Evolutionary conservation across 2,329 filamentous ascomycete species (phyloP), one percentile per base, ranked within the genome.

Genomic region (Monilinia laxa): DNA sequence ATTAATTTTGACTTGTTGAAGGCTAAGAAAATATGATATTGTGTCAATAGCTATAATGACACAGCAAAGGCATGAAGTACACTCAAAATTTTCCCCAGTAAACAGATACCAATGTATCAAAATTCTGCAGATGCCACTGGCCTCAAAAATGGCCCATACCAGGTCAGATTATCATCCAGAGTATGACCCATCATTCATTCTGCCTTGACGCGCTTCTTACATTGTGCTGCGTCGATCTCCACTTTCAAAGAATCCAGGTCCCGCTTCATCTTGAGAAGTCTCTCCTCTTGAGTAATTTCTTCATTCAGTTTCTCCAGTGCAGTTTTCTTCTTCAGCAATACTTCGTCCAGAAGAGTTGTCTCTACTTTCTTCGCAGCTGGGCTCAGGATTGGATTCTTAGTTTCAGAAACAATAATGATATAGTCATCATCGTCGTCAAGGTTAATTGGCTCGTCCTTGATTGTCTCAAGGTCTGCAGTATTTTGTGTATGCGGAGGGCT

Each of bases 271-370:
- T 65, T 49, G 23, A 42, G 23, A 25, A 67, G 1, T 16, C 66
- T 65, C 35, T 60, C 66, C 25, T 35, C 62, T 3, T 23, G 35
- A n/a, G 58, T 47, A 45, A 67, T 67, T 0, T 67, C 55, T 28
- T 55, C 55, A 28, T 38, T 12, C 20, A 65, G 12, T 42, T 54
- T 60, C 31, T 51, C 35, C 4, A 47, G 12, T 28, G 40, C 40
- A 25, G 31, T 47, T 20, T 58, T 10, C 38, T 54, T 65, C 20
- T 45, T 31, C 5, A 59, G 11, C 3, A 59, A 25, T 2, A 35
- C 66, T 20, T 45, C 62, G 4, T 62, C 59, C 1, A 3, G 10
- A 55, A 11, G 18, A 1, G 14, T n/a, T 9, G 16, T 11, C 7
- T 55, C 28, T 28, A 16, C 12, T 1, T 14, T 38, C 20, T 40